Conservation (phyloP, 352 stramenopile species). For the Phytophthora pini region DNA sequence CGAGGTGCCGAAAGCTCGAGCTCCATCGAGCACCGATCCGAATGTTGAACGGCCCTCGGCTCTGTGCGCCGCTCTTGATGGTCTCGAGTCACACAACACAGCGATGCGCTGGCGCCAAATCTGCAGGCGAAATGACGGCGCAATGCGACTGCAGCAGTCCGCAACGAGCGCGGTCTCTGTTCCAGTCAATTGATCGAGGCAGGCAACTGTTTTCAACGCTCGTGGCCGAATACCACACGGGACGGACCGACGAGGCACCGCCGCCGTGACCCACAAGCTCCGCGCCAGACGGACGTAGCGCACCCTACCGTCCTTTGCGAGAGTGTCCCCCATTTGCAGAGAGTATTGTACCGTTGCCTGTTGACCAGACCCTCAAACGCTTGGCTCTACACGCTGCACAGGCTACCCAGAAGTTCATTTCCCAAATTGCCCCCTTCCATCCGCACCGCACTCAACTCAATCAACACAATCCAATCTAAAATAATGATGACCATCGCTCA, state of each 20-base stretch:
- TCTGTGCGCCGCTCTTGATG: constrained; percentile 20
- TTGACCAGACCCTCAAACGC: background rate
- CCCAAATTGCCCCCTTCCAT: constrained; percentile 7
- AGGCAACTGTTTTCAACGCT: constrained; percentile 31
- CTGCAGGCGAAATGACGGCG: constrained; percentile 10
- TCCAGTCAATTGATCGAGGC: background rate
- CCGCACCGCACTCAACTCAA: constrained; percentile 3
- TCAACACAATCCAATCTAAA: constrained; percentile 1
- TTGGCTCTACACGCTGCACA: background rate
- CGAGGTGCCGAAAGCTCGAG: constrained; percentile 5
- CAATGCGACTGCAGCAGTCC: constrained; percentile 9
- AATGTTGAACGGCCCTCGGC: constrained; percentile 21
- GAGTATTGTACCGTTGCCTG: background rate
- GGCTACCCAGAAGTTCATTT: constrained; percentile 13
- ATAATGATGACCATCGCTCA: constrained; percentile 21
- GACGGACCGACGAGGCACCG: constrained; percentile 10
- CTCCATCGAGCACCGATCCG: constrained; percentile 6
- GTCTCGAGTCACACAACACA: constrained; percentile 18
- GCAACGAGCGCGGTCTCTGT: constrained; percentile 5
- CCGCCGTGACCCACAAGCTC: constrained; percentile 19
- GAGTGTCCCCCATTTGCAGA: constrained; percentile 2
- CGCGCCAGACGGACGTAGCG: constrained; percentile 7
- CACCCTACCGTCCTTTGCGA: background rate
- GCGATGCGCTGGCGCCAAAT: constrained; percentile 9
- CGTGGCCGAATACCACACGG: constrained; percentile 25